Base-by-base conservation (phyloP, 139 green algal genomes). In the Coelastrella sp. region DNA sequence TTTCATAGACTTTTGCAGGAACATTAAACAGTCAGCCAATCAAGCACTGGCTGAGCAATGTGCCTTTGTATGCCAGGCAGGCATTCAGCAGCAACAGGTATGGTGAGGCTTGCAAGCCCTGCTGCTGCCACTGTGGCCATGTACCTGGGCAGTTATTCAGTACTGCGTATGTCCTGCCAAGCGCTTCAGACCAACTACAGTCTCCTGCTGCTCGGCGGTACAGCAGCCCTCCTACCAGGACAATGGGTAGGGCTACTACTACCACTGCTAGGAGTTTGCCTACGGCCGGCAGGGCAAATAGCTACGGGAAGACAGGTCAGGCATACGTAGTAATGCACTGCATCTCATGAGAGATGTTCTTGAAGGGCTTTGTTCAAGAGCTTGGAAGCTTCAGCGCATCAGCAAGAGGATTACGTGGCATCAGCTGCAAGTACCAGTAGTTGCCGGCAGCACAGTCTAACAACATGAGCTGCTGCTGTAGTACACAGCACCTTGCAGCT, bases 131-230 rank as follows among this genome's bases (percentile, higher is more conserved):
- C 6, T 74, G 59, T n/a, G 19, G 9, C 58, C 49, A 61, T 70
- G 27, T 73, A 93, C 91, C 91, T 86, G 91, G 91, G 70, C 89
- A 78, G 76, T 92, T 89, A 24, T 83, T 75, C 3, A 92, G 85
- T n/a, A 92, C 68, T 57, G 25, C 14, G 85, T 93, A 93, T 15
- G 91, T 81, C 17, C 73, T 89, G 58, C 73, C 83, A 0, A 92
- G 25, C 4, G 88, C 73, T 65, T 87, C 61, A n/a, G 11, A 17
- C 83, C 84, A 87, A 7, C 15, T 63, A 8, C 49, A 75, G 11
- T 75, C 57, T 1, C 74, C 63, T n/a, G 72, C 89, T 22, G 82
- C 88, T n/a, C 57, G 56, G 14, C 72, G 87, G 65, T 93, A 93
- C 27, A 72, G 56, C 22, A 91, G 14, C 0, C 88, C 88, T 59